Base-by-base conservation (phyloP, 495 filamentous ascomycete genomes). In the Daldinia grandis region DNA sequence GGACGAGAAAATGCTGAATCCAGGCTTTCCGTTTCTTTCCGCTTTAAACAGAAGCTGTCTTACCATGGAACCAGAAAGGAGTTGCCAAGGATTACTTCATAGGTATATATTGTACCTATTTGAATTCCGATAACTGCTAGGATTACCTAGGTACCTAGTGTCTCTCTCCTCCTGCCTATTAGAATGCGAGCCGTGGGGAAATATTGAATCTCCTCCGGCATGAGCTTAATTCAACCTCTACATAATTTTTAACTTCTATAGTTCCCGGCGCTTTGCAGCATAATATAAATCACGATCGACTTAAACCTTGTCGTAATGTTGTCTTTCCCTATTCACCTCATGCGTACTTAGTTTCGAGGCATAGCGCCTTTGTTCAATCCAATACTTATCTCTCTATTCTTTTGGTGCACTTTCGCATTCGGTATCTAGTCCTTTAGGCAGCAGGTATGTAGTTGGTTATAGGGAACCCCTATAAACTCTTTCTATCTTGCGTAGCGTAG, bases 141-240 rank as follows among this genome's bases (percentile, higher is more conserved):
- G 66, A 42, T 59, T 31, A 9, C 57, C 28, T 31, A 12, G 49
- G 25, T 30, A 1, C 30, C 47, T 5, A 27, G 21, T n/a, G 3
- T 27, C n/a, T n/a, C n/a, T 4, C 19, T 60, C 27, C 49, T 7
- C 14, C 21, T 40, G 17, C 60, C 30, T 55, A 37, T 33, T 10
- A 15, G 42, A 38, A 30, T 12, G 33, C 47, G 28, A 38, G 42
- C 30, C 44, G 53, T 38, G 35, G 64, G 62, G 21, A 38, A 58
- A 30, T 55, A 37, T 56, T 55, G 35, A 42, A 35, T 59, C 58
- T 15, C 42, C 42, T 33, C 42, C 30, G 25, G 12, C n/a, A 27
- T 40, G 58, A 71, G 68, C n/a, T 71, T 66, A 71, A 58, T 71
- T 17, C 27, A 53, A 71, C 68, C 5, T 19, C 10, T 49, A 28